Evolutionary conservation across 768 basidiomycete genomes (phyloP).

Genomic region (Royoungia palumana): DNA sequence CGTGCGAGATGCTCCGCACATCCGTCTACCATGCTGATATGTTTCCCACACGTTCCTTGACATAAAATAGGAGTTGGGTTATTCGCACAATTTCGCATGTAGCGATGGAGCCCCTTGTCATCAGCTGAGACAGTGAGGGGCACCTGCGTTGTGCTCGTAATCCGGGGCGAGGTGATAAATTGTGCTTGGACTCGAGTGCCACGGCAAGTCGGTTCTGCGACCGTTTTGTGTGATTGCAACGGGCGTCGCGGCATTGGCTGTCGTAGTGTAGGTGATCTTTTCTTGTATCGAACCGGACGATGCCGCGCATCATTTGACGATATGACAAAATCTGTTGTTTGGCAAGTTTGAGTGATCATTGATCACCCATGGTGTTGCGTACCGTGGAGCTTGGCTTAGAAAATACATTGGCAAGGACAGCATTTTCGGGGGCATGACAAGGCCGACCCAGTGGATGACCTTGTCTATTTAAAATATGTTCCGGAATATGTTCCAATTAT

Average conservation of each 20-base stretch:
- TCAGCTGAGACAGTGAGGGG: conserved; percentile 4
- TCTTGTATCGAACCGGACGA: conserved; percentile 6
- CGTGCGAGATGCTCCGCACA: conserved; percentile 1
- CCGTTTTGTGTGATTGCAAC: background rate
- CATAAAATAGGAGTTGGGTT: background rate
- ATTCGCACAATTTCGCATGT: conserved; percentile 2
- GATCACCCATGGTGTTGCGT: too few relatives aligned
- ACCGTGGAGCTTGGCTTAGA: background rate
- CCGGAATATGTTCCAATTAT: background rate
- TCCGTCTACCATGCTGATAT: background rate
- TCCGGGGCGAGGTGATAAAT: background rate
- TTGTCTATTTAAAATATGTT: background rate
- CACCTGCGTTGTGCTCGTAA: background rate
- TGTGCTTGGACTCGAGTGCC: background rate
- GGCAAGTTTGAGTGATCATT: too few relatives aligned
- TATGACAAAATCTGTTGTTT: too few relatives aligned
- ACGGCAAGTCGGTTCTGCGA: background rate
- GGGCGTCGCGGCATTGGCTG: background rate
- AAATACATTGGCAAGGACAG: background rate
- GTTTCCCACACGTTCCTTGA: conserved; percentile 4
- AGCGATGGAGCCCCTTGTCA: conserved; percentile 2
- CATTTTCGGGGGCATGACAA: background rate
- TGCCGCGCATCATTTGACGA: background rate
- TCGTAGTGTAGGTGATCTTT: background rate
- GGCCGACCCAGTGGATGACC: background rate